Base-by-base conservation (phyloP, 2,329 filamentous ascomycete genomes). In the Talaromyces sp. region DNA sequence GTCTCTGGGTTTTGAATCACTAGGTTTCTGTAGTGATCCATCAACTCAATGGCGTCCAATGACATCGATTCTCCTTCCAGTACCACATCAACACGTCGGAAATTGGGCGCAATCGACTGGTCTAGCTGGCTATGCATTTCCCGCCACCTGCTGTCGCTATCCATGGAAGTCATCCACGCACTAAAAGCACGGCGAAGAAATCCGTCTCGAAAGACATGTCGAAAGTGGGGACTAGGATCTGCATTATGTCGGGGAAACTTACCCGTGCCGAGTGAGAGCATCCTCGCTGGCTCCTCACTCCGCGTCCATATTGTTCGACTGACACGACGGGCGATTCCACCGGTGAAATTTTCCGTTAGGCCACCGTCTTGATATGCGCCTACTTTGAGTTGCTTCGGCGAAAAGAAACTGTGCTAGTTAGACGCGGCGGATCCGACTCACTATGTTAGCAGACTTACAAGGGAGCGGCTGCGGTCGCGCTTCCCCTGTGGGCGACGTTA, bases 1-100 rank as follows among this genome's bases (percentile, higher is more conserved):
- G 58, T 63, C 12, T 58, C 59, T 50, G 62, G 27, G 26, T 62
- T 54, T 27, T 35, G 38, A 32, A 61, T 65, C 3, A 65, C 61
- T 32, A 56, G 17, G 32, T 57, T 59, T 35, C 41, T 21, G 29
- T 50, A 57, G 9, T 57, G 27, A n/a, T 57, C 55, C n/a, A 57
- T 48, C 41, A 57, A 43, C 17, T 21, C 11, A 6, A n/a, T 9
- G 10, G 38, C 14, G 55, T 43, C 55, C 19, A 52, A 48, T 35
- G 50, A 53, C 56, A 50, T 51, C 53, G 56, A 60, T 14, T 7
- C 59, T 50, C n/a, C 35, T 35, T 24, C 58, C 53, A 9, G 61
- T 58, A 29, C 19, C 53, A 65, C 51, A 57, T 52, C 35, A 53
- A 59, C 10, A 55, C 54, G 53, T 8, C 21, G 52, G 29, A 46